Base-by-base conservation (phyloP, 352 stramenopile genomes). In the Phytophthora rubi region DNA sequence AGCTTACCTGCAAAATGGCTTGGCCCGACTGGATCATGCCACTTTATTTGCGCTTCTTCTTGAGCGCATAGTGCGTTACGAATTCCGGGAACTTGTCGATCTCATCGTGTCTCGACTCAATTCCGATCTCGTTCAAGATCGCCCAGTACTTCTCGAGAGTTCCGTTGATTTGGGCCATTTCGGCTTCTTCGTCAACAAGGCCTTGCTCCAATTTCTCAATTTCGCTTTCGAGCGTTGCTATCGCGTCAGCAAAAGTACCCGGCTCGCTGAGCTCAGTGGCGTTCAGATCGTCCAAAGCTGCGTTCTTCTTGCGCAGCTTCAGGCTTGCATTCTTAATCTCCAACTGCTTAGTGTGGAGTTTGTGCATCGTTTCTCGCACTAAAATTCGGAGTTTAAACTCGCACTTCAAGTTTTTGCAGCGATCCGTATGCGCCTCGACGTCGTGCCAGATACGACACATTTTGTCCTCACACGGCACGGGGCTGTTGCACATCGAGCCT, bases 371-470 rank as follows among this genome's bases (percentile, higher is more conserved):
- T 65, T 92, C 84, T 28, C 84, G 82, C 26, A 86, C 64, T 64
- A 92, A 76, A 52, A 92, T 80, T 18, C 84, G 82, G 54, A 81
- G 86, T 42, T 85, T 86, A 66, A 92, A 88, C 71, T 92, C 84
- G 62, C 84, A 92, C 26, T 88, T 72, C 5, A 59, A 51, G 59
- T 92, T 90, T 53, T 82, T 63, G 57, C 84, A 92, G 53, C 76
- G 77, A 37, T 90, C 84, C 6, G 79, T 91, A 59, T 92, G 82
- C 2, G 84, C 82, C 53, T 92, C 82, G 8, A 92, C 84, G 42
- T 92, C 82, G 59, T 91, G 82, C 84, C 84, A 92, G 23, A 90
- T 76, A 21, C 84, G 82, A n/a, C 84, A 91, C 61, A 86, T 82
- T 53, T 81, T 82, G 77, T 89, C 86, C 18, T 82, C 71, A 45